Conservation (phyloP, 495 filamentous ascomycete species). For the Penicillium goetzii region DNA sequence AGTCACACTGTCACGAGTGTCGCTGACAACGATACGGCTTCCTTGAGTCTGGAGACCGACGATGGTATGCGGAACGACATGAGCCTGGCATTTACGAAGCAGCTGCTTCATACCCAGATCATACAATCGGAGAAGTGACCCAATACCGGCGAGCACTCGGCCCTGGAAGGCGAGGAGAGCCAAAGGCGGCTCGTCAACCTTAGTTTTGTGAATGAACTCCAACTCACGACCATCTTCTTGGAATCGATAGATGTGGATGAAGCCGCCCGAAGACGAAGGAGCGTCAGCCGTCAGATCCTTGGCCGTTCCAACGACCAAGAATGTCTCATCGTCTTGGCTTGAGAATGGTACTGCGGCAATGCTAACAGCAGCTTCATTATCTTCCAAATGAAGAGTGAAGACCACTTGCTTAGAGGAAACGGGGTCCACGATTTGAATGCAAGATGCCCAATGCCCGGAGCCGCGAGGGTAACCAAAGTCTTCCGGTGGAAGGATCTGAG, state of each 20-base stretch:
- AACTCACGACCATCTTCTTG: conserved; percentile 81
- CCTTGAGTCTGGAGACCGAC: conserved; percentile 89
- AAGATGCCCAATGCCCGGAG: conserved; percentile 89
- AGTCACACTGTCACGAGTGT: conserved; percentile 86
- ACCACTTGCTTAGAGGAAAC: conserved; percentile 71
- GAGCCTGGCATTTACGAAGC: conserved; percentile 85
- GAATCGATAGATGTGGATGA: conserved; percentile 92
- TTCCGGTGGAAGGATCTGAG: conserved; percentile 68
- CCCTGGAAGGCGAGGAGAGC: conserved; percentile 93
- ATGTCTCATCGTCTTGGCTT: conserved; percentile 84
- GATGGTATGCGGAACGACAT: conserved; percentile 79
- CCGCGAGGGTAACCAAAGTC: conserved; percentile 90
- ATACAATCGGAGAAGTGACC: conserved; percentile 79
- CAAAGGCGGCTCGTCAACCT: conserved; percentile 82
- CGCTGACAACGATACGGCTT: conserved; percentile 86
- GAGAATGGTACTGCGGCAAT: conserved; percentile 81
- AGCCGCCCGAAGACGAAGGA: conserved; percentile 73
- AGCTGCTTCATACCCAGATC: conserved; percentile 90
- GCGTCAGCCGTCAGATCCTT: conserved; percentile 84
- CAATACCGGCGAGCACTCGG: conserved; percentile 80
- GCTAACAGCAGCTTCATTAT: conserved; percentile 92
- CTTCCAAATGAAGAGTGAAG: conserved; percentile 75
- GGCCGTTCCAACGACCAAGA: conserved; percentile 89
- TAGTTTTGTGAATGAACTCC: conserved; percentile 96
- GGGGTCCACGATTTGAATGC: conserved; percentile 88